phyloP scores from a whole-genome alignment of 129 eudicot genomes.

The Artemisia annua region DNA sequence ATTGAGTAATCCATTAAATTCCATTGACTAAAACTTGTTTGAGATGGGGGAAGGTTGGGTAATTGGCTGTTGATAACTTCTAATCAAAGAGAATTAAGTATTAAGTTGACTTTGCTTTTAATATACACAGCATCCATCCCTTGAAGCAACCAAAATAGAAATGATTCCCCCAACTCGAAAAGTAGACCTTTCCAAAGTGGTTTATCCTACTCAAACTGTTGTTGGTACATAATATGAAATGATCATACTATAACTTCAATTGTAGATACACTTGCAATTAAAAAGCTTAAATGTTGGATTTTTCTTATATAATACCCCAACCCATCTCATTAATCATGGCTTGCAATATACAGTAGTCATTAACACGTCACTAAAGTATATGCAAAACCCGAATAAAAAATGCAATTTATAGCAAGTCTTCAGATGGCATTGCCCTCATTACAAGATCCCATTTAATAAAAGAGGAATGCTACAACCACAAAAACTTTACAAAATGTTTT shows the following conservation, averaged over 20 bases:
- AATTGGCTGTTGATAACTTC: slow-evolving; percentile 20
- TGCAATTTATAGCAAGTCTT: neutral
- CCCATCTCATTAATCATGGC: slow-evolving; percentile 8
- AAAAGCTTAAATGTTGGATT: slow-evolving; percentile 9
- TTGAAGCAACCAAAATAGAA: slow-evolving; percentile 6
- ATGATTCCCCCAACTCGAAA: slow-evolving; percentile 8
- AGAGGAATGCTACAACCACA: too few species aligned
- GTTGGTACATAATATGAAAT: neutral
- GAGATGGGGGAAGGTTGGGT: slow-evolving; percentile 18
- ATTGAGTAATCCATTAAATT: slow-evolving; percentile 3
- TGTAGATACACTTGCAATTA: neutral
- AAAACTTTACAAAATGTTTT: too few species aligned
- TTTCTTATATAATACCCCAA: slow-evolving; percentile 1
- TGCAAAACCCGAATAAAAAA: neutral
- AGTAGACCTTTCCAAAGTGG: slow-evolving; percentile 25
- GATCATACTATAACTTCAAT: neutral
- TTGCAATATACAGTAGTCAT: neutral
- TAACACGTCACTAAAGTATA: neutral
- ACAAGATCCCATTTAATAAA: neutral
- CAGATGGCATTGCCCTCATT: neutral
- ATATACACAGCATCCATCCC: slow-evolving; percentile 12
- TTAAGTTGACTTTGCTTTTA: slow-evolving; percentile 9
- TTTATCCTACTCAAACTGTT: neutral
- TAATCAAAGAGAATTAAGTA: slow-evolving; percentile 8
- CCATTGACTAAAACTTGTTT: slow-evolving; percentile 12